Percentiles rank a stretch among this genome's conserved stretches.
phyloP scores from a whole-genome alignment of 352 stramenopile genomes.

The Phytophthora uliginosa region DNA sequence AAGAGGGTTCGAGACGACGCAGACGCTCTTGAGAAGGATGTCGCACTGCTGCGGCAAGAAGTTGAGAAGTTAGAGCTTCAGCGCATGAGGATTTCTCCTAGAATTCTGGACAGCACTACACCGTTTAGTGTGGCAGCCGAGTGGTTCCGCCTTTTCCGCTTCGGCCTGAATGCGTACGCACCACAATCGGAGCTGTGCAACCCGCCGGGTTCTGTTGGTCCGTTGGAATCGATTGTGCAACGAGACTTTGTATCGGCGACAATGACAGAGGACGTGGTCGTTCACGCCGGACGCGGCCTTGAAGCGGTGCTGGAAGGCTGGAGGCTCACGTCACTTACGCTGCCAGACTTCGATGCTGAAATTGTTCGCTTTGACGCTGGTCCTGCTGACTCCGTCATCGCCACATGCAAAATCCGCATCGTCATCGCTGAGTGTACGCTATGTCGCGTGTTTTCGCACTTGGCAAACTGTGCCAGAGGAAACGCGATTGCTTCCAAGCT shows the following conservation, averaged over 20 bases:
- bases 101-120: background rate
- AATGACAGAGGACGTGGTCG: conserved; percentile 1
- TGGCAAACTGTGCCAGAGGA: background rate
- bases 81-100: background rate
- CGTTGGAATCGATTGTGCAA: background rate
- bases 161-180: background rate
- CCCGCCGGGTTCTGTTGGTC: background rate
- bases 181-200: too few relatives aligned
- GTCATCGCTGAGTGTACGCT: background rate
- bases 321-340: background rate
- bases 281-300: background rate
- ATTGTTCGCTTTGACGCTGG: conserved; percentile 2
- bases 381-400: background rate
- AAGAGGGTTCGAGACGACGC: background rate
- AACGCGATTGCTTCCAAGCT: background rate
- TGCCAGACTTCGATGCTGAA: background rate
- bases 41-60: background rate
- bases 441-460: background rate
- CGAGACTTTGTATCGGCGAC: background rate
- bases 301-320: conserved; percentile 3
- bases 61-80: background rate
- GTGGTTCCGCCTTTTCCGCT: conserved; percentile 12
- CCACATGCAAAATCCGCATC: background rate
- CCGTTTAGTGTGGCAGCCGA: conserved; percentile 6
- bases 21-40: background rate